Base-by-base conservation (phyloP, 768 basidiomycete genomes). In the Kwoniella mangroviensis region DNA sequence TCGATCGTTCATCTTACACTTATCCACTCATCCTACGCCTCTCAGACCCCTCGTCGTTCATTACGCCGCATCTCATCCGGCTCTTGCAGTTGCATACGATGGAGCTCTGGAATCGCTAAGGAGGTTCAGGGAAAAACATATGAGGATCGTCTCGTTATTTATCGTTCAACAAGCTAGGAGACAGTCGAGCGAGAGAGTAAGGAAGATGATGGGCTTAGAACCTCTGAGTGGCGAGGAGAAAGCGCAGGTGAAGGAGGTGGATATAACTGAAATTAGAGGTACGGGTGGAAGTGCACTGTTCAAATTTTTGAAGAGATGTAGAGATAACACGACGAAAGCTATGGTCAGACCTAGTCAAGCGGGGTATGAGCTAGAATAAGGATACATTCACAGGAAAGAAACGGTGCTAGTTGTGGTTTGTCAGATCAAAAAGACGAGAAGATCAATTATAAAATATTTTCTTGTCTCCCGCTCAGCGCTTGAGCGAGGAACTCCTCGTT, bases 261-360 rank as follows among this genome's bases (percentile, higher is more conserved):
- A 49, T 73, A 71, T 87, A 70, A 84, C 73, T 73, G 86, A 59
- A 87, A 87, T 88, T 17, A 87, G 89, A 51, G 96, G 96, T 2
- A 98, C 96, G 0, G 96, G 96, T 40, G 96, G 96, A 2, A 97
- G 90, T 71, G 89, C 90, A 49, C 85, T 98, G 22, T 88, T 92
- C 13, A 83, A 87, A 12, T 88, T 97, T 57, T 86, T 99, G 68
- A 98, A 97, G 84, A 89, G 91, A 21, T 92, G 92, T 13, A 87
- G 96, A 68, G 95, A 97, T 75, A 92, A 94, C 40, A 98, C 96
- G 11, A 81, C 88, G 15, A 81, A 78, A 52, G 83, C 84, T 11
- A 73, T 83, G 71, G 67, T 85, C 40, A 60, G 60, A 55, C 70
- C 72, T 13, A 63, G 60, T 41, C 73, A 70, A 21, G 67, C 73